Conservation (phyloP, 2,329 filamentous ascomycete genomes). For the Ophiostoma australiae region DNA sequence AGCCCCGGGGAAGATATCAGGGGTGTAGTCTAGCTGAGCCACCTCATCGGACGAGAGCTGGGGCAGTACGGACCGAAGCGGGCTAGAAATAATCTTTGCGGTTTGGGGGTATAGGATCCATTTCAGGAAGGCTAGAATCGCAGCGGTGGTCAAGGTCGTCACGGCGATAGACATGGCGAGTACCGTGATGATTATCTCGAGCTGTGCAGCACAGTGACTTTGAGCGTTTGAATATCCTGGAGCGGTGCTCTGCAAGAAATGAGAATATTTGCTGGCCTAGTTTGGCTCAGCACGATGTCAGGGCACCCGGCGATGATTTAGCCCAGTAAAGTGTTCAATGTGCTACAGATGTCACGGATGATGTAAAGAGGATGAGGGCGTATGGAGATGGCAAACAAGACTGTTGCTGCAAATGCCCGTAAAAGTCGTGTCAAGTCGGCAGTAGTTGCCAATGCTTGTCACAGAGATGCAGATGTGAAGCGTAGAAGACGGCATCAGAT, state of each 20-base stretch:
- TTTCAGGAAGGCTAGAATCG: slow-evolving; percentile 28
- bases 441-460: neutral
- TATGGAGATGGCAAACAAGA: neutral
- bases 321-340: neutral
- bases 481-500: neutral
- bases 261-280: neutral
- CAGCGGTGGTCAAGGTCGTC: slow-evolving; percentile 28
- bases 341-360: neutral
- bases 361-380: neutral
- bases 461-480: neutral
- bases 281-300: neutral
- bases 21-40: slow-evolving; percentile 49
- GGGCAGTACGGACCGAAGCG: slow-evolving; percentile 30
- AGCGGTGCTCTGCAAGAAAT: neutral
- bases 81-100: slow-evolving; percentile 28
- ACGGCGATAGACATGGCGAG: slow-evolving; percentile 9
- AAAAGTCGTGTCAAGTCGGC: too few relatives aligned
- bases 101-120: slow-evolving; percentile 29
- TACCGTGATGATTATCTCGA: neutral
- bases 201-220: neutral
- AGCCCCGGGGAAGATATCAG: slow-evolving; percentile 64
- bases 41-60: slow-evolving; percentile 29
- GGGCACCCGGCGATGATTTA: neutral
- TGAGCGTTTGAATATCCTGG: neutral
- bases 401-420: neutral